These are phyloP conservation scores for Lactifluus hygrophoroides DNA, from an alignment of 768 basidiomycete species.

Conservation along the genomic window DNA sequence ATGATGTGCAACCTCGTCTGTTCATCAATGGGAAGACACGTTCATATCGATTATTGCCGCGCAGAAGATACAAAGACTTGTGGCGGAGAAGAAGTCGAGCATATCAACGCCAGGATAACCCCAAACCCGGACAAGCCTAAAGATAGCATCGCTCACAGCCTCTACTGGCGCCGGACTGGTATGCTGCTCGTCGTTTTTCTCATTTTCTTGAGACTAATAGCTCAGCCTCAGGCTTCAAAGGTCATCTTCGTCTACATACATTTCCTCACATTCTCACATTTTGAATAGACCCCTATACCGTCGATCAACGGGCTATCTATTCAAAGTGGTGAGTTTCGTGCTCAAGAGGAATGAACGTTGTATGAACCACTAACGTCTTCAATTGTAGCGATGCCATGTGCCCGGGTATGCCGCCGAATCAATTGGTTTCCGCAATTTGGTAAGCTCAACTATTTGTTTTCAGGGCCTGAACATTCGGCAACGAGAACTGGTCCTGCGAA, in stretches of 20 bases:
- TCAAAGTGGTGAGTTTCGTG: slow-evolving; percentile 38
- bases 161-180: slow-evolving; percentile 54
- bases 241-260: slow-evolving; percentile 20
- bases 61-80: slow-evolving; percentile 32
- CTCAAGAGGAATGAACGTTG: not conserved
- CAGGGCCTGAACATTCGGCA: slow-evolving; percentile 45
- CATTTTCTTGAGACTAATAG: not conserved
- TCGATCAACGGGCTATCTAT: slow-evolving; percentile 45
- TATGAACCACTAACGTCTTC: not conserved
- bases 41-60: slow-evolving; percentile 50
- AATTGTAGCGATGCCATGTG: slow-evolving; percentile 43
- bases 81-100: slow-evolving; percentile 37
- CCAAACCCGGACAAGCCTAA: slow-evolving; percentile 43
- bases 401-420: slow-evolving; percentile 28
- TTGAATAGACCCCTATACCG: slow-evolving; percentile 50
- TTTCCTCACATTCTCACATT: not conserved
- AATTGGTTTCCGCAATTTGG: no score
- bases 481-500: slow-evolving; percentile 27
- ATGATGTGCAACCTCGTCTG: slow-evolving; percentile 57
- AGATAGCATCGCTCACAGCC: slow-evolving; percentile 44
- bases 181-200: slow-evolving; percentile 18
- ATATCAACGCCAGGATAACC: slow-evolving; percentile 35
- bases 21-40: slow-evolving; percentile 47
- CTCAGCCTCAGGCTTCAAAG: slow-evolving; percentile 41
- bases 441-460: not conserved